phyloP scores from a whole-genome alignment of 2,329 filamentous ascomycete species.

The Myriosclerotinia duriaeana region DNA sequence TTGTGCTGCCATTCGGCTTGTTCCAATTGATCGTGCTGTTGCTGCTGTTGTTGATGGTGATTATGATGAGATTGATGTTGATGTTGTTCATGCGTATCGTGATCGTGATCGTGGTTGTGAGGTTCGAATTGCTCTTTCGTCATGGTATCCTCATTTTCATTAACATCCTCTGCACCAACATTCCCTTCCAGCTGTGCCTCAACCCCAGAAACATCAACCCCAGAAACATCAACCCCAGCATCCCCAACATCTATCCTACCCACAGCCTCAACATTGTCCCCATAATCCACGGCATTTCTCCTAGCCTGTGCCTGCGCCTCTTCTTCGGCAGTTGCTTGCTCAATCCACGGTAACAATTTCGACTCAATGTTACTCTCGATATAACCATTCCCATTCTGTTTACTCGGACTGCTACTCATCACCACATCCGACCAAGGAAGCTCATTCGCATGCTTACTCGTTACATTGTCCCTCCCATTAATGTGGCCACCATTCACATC shows the following conservation, averaged over 20 bases:
- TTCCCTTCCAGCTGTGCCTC: neutral
- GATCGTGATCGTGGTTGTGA: constrained; percentile 11
- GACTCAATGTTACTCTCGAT: constrained; percentile 22
- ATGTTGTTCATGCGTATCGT: constrained; percentile 5
- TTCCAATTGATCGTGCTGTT: constrained; percentile 1
- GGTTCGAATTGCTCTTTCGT: neutral
- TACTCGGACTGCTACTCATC: constrained; percentile 12
- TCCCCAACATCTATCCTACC: neutral
- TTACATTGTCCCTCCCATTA: neutral
- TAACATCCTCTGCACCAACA: neutral
- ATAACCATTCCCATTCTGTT: constrained; percentile 16
- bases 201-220: neutral
- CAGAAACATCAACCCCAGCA: neutral
- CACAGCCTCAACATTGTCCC: neutral
- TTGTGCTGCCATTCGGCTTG: constrained; percentile 1
- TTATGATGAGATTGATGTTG: neutral
- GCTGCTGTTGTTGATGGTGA: neutral
- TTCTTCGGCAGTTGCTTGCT: constrained; percentile 21
- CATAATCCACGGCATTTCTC: constrained; percentile 8
- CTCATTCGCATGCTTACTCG: constrained; percentile 1
- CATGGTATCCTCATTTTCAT: neutral
- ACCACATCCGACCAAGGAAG: constrained; percentile 19
- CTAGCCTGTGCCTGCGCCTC: constrained; percentile 21
- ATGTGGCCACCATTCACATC: neutral
- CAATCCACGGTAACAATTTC: constrained; percentile 22